Percentiles rank a stretch among this genome's conserved stretches.
Evolutionary conservation across 2,329 filamentous ascomycete species (phyloP).

Genomic region (Fusarium sp.): DNA sequence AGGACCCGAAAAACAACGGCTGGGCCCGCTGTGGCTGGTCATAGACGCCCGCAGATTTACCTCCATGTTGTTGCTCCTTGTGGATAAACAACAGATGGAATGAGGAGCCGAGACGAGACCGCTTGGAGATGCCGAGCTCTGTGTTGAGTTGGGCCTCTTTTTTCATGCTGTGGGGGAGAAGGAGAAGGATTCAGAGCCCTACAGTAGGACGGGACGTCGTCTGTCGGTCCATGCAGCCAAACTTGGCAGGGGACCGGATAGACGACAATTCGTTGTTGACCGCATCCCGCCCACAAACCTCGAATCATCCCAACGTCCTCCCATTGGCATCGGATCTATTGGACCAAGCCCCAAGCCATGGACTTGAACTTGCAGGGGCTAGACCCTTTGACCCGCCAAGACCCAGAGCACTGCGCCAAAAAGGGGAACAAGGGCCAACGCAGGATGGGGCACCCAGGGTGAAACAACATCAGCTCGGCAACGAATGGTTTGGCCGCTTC

Average conservation of each 20-base stretch:
- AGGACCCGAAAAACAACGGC: constrained; percentile 25
- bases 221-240: background rate
- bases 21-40: constrained; percentile 32
- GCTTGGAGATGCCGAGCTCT: background rate
- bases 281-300: background rate
- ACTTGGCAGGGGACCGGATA: background rate
- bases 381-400: background rate
- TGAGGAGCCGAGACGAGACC: background rate
- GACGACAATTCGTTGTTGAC: background rate
- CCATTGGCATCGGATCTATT: background rate
- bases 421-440: background rate
- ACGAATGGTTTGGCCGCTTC: background rate
- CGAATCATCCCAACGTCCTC: background rate
- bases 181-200: background rate
- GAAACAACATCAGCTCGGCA: background rate
- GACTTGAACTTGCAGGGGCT: background rate
- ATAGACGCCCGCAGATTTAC: background rate
- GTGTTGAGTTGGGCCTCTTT: background rate
- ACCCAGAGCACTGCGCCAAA: background rate
- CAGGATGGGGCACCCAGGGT: background rate
- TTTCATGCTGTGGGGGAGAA: background rate
- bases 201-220: background rate
- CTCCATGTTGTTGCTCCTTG: too few species aligned
- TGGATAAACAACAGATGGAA: too few species aligned
- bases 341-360: background rate